phyloP scores from a whole-genome alignment of 2,329 filamentous ascomycete species.

The Trichophyton verrucosum region DNA sequence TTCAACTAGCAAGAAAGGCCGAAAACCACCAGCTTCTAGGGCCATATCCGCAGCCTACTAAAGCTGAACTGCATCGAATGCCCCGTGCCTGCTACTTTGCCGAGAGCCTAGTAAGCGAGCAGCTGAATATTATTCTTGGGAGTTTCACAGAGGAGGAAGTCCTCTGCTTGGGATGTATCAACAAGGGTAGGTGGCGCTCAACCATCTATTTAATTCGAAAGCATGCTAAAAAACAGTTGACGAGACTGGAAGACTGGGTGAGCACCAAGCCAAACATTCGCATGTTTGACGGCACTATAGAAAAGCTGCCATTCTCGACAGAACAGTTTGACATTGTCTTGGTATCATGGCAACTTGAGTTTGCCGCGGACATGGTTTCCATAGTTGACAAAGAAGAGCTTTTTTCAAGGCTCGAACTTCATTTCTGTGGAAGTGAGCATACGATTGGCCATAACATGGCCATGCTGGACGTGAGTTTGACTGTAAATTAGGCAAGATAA shows the following conservation, averaged over 20 bases:
- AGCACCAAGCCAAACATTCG: neutral
- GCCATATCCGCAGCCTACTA: neutral
- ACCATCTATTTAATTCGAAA: too few relatives aligned
- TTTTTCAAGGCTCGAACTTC: neutral
- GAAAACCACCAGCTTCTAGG: neutral
- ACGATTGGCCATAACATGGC: neutral
- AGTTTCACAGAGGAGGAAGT: neutral
- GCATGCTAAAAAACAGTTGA: too few relatives aligned
- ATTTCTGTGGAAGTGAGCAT: neutral
- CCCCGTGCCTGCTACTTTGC: neutral
- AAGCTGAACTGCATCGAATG: neutral
- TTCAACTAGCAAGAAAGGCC: neutral
- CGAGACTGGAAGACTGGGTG: neutral
- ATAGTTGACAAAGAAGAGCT: neutral
- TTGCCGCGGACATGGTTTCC: neutral
- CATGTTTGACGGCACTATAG: neutral
- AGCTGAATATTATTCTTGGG: neutral
- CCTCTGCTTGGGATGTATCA: neutral
- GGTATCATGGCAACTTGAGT: slow-evolving; percentile 1
- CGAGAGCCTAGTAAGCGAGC: neutral
- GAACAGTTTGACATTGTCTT: slow-evolving; percentile 5
- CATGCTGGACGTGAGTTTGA: neutral
- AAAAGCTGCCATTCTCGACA: slow-evolving; percentile 3
- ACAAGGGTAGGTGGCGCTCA: neutral
- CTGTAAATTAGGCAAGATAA: neutral